Conservation (phyloP, 257 asterid genomes). For the Cruciata laevipes region DNA sequence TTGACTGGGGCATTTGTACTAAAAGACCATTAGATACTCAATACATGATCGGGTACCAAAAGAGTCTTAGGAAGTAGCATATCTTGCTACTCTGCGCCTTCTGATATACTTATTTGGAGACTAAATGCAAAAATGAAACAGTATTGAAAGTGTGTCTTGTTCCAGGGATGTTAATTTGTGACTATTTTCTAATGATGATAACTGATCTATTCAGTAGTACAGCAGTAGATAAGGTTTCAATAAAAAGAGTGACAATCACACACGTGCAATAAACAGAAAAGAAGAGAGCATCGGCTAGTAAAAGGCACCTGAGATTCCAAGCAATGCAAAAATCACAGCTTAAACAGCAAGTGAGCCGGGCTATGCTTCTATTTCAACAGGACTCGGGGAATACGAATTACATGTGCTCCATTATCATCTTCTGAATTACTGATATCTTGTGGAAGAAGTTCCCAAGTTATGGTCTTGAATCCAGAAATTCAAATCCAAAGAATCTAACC, state of each 20-base stretch:
- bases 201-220: too few relatives aligned
- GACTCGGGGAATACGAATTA: conserved; percentile 17
- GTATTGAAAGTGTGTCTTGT: too few relatives aligned
- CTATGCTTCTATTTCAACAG: conserved; percentile 57
- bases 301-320: conserved; percentile 73
- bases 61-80: too few relatives aligned
- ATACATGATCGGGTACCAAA: too few relatives aligned
- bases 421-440: conserved; percentile 18
- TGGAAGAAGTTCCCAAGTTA: conserved; percentile 80
- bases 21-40: too few relatives aligned
- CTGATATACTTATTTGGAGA: too few relatives aligned
- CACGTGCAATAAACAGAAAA: background rate
- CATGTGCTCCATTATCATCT: conserved; percentile 21
- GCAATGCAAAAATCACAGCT: conserved; percentile 91
- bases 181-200: too few relatives aligned
- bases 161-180: too few relatives aligned
- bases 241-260: background rate
- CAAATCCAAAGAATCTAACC: conserved; percentile 23
- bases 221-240: too few relatives aligned
- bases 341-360: conserved; percentile 59
- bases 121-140: too few relatives aligned
- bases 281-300: background rate
- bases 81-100: too few relatives aligned
- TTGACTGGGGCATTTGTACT: too few relatives aligned
- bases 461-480: conserved; percentile 61